These are phyloP conservation scores for Vitis hybrid DNA, from an alignment of 177 flowering plant genomes.

Conservation along the genomic window DNA sequence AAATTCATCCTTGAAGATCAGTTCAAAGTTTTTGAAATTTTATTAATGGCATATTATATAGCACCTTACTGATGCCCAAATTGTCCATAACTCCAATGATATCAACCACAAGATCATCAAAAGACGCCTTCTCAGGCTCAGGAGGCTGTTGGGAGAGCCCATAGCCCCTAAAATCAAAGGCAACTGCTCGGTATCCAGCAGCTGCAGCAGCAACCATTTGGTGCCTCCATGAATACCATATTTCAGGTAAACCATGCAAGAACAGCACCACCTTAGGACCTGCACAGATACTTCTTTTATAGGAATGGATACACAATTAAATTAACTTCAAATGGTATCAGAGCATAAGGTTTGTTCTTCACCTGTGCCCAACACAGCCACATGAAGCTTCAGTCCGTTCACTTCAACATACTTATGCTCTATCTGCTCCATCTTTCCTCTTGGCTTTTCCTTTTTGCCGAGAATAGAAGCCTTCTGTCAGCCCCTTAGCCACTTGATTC, in stretches of 20 bases:
- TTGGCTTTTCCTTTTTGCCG: not conserved
- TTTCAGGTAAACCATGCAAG: slow-evolving; percentile 60
- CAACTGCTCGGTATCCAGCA: slow-evolving; percentile 45
- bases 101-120: slow-evolving; percentile 31
- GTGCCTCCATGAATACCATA: slow-evolving; percentile 62
- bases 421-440: slow-evolving; percentile 23
- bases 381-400: slow-evolving; percentile 34
- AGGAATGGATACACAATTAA: no score
- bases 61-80: slow-evolving; percentile 38
- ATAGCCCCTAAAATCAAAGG: slow-evolving; percentile 50
- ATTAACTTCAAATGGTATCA: not conserved
- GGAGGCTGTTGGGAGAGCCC: slow-evolving; percentile 46
- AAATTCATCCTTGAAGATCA: no score
- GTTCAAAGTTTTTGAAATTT: not conserved
- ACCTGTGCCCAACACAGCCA: slow-evolving; percentile 32
- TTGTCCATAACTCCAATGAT: slow-evolving; percentile 33
- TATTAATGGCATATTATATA: no score
- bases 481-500: no score
- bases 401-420: slow-evolving; percentile 29
- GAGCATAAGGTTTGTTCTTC: not conserved
- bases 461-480: no score
- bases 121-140: slow-evolving; percentile 35
- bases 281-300: not conserved
- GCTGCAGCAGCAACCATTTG: slow-evolving; percentile 45
- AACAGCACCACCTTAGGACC: slow-evolving; percentile 41